phyloP scores from a whole-genome alignment of 2,329 filamentous ascomycete species.

The Fusarium xyrophilum region DNA sequence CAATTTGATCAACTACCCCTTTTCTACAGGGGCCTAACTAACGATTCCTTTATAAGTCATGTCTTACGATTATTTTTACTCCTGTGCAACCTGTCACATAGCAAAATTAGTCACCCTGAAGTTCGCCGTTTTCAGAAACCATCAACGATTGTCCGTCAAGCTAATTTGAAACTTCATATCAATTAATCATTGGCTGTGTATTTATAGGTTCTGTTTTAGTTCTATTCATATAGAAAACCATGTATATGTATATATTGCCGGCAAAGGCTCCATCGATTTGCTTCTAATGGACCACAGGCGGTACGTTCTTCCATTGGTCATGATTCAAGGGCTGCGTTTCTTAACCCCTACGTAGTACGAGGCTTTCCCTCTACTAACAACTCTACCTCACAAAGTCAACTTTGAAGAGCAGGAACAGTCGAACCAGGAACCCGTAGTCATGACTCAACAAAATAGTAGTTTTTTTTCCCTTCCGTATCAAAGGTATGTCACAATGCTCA shows the following conservation, averaged over 20 bases:
- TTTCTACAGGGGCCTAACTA: not conserved
- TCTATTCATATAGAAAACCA: no score
- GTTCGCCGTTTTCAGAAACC: not conserved
- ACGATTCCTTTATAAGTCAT: not conserved
- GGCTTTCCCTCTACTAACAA: not conserved
- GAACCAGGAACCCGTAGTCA: not conserved
- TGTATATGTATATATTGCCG: not conserved
- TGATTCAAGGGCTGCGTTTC: not conserved
- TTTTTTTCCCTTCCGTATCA: constrained; percentile 11
- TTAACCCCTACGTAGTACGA: not conserved
- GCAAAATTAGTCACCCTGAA: not conserved
- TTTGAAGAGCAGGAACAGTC: not conserved
- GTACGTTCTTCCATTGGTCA: not conserved
- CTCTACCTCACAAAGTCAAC: not conserved
- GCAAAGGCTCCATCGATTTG: not conserved
- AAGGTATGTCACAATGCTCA: constrained; percentile 24
- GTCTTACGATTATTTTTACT: not conserved
- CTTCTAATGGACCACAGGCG: no score
- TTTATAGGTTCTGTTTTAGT: not conserved
- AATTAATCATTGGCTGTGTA: not conserved
- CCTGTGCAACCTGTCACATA: no score
- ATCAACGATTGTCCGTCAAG: not conserved
- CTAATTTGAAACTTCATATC: not conserved
- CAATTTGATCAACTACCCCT: not conserved
- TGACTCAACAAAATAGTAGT: constrained; percentile 18